Conservation (phyloP, 164 flowering plant species). For the Pachysandra terminalis region DNA sequence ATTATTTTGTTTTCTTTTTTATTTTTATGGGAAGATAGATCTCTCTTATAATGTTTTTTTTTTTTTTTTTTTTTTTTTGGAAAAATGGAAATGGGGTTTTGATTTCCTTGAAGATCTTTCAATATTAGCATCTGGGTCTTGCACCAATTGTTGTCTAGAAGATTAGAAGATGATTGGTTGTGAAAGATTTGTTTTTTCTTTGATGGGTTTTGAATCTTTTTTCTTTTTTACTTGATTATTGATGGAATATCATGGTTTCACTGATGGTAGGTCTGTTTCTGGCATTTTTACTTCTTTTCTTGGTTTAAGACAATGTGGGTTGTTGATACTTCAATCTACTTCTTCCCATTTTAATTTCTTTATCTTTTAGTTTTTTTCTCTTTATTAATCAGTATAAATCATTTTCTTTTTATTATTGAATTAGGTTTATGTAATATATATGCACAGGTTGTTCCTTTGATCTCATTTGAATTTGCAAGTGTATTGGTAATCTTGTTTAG, state of each 20-base stretch:
- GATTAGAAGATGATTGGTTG: not conserved
- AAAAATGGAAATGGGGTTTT: conserved; percentile 1
- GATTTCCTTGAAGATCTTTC: not conserved
- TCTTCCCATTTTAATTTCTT: not conserved
- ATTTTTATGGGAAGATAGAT: not conserved
- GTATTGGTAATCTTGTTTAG: not conserved
- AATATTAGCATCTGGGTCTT: not conserved
- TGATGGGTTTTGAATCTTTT: not conserved
- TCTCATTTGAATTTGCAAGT: not conserved
- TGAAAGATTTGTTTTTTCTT: not conserved
- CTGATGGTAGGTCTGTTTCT: not conserved
- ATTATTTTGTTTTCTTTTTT: too few species aligned
- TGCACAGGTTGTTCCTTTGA: not conserved
- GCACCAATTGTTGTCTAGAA: conserved; percentile 1
- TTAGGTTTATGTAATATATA: not conserved
- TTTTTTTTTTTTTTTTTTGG: not conserved
- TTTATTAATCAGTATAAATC: not conserved
- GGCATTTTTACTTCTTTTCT: not conserved
- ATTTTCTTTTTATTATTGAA: not conserved
- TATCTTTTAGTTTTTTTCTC: not conserved
- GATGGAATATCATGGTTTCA: not conserved
- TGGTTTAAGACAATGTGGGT: not conserved
- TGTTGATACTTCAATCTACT: not conserved
- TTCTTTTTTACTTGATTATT: not conserved
- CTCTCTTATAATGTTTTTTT: too few species aligned